These are phyloP conservation scores for Fulvia fulva DNA, from an alignment of 2,329 filamentous ascomycete genomes.

Conservation along the genomic window DNA sequence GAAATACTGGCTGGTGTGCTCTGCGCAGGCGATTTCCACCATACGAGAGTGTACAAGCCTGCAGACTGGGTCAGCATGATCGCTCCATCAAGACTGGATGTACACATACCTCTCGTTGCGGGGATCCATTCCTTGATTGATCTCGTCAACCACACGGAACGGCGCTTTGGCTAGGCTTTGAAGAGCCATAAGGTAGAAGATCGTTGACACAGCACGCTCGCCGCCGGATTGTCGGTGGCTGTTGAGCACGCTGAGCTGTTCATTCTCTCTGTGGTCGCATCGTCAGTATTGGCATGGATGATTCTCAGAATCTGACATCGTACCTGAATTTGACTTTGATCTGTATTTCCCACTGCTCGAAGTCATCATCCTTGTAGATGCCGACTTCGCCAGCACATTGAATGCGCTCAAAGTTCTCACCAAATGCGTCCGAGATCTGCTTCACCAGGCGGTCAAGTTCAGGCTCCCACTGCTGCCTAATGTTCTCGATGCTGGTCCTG, in stretches of 20 bases:
- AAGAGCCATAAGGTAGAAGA: slow-evolving; percentile 98
- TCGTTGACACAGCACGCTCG: slow-evolving; percentile 91
- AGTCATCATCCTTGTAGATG: slow-evolving; percentile 82
- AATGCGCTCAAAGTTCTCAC: slow-evolving; percentile 90
- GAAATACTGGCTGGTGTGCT: slow-evolving; percentile 65
- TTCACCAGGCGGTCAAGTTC: slow-evolving; percentile 70
- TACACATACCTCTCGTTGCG: slow-evolving; percentile 73
- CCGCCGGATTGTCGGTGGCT: slow-evolving; percentile 93
- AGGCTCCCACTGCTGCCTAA: slow-evolving; percentile 78
- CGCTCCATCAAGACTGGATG: background rate
- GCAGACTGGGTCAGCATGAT: slow-evolving; percentile 6
- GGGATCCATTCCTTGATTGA: slow-evolving; percentile 99
- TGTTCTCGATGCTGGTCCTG: slow-evolving; percentile 56
- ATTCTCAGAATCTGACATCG: slow-evolving; percentile 22
- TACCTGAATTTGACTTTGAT: slow-evolving; percentile 94
- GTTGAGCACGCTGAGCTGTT: slow-evolving; percentile 78
- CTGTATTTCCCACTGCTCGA: slow-evolving; percentile 88
- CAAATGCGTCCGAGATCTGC: slow-evolving; percentile 85
- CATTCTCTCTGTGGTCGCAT: slow-evolving; percentile 58
- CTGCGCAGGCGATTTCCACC: slow-evolving; percentile 92
- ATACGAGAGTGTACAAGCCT: slow-evolving; percentile 91
- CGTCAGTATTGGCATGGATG: slow-evolving; percentile 14
- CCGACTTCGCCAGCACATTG: slow-evolving; percentile 88
- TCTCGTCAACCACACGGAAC: slow-evolving; percentile 98
- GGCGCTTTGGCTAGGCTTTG: slow-evolving; percentile 90